These are phyloP conservation scores for Meripilus lineatus DNA, from an alignment of 1,284 basidiomycete genomes.

Conservation along the genomic window DNA sequence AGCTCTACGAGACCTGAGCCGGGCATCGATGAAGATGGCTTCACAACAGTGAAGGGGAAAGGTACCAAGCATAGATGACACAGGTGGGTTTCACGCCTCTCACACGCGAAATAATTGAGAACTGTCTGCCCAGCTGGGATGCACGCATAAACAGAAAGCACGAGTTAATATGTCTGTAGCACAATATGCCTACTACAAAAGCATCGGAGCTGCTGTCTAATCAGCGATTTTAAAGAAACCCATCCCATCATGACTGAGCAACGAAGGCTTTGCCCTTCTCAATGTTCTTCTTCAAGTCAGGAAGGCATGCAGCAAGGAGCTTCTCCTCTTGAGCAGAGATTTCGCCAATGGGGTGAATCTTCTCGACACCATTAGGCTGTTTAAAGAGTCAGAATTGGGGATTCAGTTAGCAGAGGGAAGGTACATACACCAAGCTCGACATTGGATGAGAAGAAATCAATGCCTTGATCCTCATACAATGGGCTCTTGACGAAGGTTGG, in stretches of 20 bases:
- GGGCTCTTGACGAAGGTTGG: conserved; percentile 90
- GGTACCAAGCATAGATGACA: conserved; percentile 37
- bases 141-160: too few relatives aligned
- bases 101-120: too few relatives aligned
- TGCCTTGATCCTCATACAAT: conserved; percentile 75
- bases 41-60: conserved; percentile 73
- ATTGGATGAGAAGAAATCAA: conserved; percentile 88
- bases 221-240: too few relatives aligned
- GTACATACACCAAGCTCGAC: conserved; percentile 84
- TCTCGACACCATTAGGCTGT: conserved; percentile 83
- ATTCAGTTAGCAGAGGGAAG: conserved; percentile 8
- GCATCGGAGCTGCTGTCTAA: too few relatives aligned
- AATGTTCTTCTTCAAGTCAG: conserved; percentile 96
- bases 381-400: conserved; percentile 10
- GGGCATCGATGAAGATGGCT: conserved; percentile 89
- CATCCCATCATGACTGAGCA: conserved; percentile 24
- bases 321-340: conserved; percentile 80
- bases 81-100: too few relatives aligned
- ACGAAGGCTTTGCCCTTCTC: conserved; percentile 89
- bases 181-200: too few relatives aligned
- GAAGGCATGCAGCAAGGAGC: conserved; percentile 83
- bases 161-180: too few relatives aligned
- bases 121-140: too few relatives aligned
- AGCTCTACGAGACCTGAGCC: conserved; percentile 57
- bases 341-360: conserved; percentile 79